Conservation (phyloP, 352 stramenopile genomes). For the Pythium apleroticum region DNA sequence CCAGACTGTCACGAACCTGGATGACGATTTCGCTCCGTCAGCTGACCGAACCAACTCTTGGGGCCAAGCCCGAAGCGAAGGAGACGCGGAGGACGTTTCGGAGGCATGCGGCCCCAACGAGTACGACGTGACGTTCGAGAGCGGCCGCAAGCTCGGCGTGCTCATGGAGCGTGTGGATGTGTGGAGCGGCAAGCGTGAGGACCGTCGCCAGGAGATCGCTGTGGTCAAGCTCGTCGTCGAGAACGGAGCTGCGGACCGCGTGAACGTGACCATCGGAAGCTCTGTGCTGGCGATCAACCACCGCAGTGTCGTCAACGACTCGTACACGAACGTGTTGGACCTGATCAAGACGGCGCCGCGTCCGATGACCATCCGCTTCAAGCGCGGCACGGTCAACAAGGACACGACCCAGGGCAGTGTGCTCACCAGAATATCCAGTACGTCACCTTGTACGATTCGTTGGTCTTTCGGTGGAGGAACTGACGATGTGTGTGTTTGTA, state of each 20-base stretch:
- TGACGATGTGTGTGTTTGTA: conserved; percentile 30
- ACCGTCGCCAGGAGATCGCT: conserved; percentile 58
- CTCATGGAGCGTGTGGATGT: conserved; percentile 80
- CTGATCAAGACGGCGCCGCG: conserved; percentile 78
- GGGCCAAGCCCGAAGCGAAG: conserved; percentile 14
- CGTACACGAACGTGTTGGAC: conserved; percentile 66
- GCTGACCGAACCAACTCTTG: conserved; percentile 17
- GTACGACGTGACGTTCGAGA: conserved; percentile 80
- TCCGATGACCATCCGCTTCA: conserved; percentile 73
- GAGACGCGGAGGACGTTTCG: conserved; percentile 9
- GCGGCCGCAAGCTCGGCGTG: conserved; percentile 73
- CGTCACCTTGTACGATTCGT: conserved; percentile 8
- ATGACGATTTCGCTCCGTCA: conserved; percentile 43
- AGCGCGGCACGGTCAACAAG: conserved; percentile 60
- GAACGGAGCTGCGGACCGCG: conserved; percentile 66
- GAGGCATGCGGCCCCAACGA: conserved; percentile 49
- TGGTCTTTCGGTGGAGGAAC: no score
- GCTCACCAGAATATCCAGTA: conserved; percentile 83
- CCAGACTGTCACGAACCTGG: conserved; percentile 61
- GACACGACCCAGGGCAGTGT: conserved; percentile 69
- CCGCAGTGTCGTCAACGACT: conserved; percentile 50
- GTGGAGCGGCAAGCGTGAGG: conserved; percentile 47
- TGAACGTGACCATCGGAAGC: conserved; percentile 64
- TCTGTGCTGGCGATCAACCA: conserved; percentile 76
- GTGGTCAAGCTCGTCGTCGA: conserved; percentile 84